Conservation (phyloP, 148 eudicot genomes). For the Vaccinium myrtillus region DNA sequence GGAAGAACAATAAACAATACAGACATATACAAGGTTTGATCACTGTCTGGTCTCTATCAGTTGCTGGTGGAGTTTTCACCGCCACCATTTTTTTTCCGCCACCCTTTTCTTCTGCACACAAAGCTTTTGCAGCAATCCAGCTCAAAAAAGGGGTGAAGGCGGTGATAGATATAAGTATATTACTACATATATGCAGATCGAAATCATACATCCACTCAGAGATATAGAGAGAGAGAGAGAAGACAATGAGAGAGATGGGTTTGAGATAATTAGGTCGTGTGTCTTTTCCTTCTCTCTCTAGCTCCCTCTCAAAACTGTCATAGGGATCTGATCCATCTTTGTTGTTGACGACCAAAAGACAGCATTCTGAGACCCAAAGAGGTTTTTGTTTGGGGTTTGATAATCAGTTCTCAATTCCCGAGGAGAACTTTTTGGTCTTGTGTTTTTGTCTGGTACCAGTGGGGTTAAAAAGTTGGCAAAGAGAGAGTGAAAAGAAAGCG, state of each 20-base stretch:
- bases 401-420: constrained; percentile 46
- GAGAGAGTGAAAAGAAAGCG: constrained; percentile 19
- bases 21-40: not conserved
- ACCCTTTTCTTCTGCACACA: constrained; percentile 28
- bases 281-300: not conserved
- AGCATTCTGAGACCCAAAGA: constrained; percentile 7
- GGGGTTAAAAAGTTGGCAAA: constrained; percentile 11
- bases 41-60: constrained; percentile 50
- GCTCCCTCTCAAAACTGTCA: not conserved
- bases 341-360: constrained; percentile 19
- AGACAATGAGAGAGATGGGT: not conserved
- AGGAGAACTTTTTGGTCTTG: constrained; percentile 20
- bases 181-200: not conserved
- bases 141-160: constrained; percentile 33
- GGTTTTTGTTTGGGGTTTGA: not conserved
- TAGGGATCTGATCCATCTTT: constrained; percentile 32
- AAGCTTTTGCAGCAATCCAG: constrained; percentile 61
- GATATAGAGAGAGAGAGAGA: not conserved
- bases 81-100: constrained; percentile 32
- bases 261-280: constrained; percentile 27
- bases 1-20: constrained; percentile 2
- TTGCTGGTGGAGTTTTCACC: constrained; percentile 47
- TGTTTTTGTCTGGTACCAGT: constrained; percentile 25
- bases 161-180: not conserved
- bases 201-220: constrained; percentile 19